These are phyloP conservation scores for Cryptococcus wingfieldii DNA, from an alignment of 1,284 basidiomycete genomes.

Conservation along the genomic window DNA sequence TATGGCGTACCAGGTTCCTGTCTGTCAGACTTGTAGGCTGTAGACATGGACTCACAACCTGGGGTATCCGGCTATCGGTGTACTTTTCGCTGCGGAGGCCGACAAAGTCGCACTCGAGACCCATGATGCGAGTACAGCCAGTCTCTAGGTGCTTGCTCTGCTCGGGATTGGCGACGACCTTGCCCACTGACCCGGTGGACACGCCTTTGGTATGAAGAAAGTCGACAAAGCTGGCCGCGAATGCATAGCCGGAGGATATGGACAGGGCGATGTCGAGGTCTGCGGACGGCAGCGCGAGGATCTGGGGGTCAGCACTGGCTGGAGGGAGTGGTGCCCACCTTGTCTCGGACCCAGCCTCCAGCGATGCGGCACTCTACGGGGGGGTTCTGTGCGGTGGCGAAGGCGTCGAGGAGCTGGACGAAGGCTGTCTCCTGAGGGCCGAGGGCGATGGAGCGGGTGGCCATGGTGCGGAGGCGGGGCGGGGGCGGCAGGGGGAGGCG, in stretches of 20 bases:
- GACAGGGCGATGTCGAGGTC: conserved; percentile 93
- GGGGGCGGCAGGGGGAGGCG: neutral
- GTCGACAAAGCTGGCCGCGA: conserved; percentile 73
- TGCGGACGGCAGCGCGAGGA: conserved; percentile 75
- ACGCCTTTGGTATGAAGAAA: conserved; percentile 60
- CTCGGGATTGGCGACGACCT: conserved; percentile 90
- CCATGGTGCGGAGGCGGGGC: neutral
- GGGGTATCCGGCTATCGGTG: conserved; percentile 83
- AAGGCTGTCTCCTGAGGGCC: conserved; percentile 37
- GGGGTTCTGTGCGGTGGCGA: conserved; percentile 26
- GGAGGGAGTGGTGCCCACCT: conserved; percentile 56
- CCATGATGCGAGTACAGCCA: conserved; percentile 79
- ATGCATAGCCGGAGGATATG: conserved; percentile 83
- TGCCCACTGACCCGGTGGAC: conserved; percentile 60
- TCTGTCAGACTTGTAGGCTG: neutral
- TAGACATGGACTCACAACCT: conserved; percentile 61
- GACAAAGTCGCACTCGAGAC: conserved; percentile 86
- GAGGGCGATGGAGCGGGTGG: conserved; percentile 9
- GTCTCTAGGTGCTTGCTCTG: conserved; percentile 99
- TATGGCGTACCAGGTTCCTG: conserved; percentile 88
- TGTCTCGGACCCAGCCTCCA: conserved; percentile 96
- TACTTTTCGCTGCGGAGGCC: conserved; percentile 93
- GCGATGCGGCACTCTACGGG: conserved; percentile 74
- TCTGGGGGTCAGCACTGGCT: conserved; percentile 52
- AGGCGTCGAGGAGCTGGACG: conserved; percentile 40